These are phyloP conservation scores for Scheffersomyces titani DNA, from an alignment of 1,139 yeast genomes.

Conservation along the genomic window DNA sequence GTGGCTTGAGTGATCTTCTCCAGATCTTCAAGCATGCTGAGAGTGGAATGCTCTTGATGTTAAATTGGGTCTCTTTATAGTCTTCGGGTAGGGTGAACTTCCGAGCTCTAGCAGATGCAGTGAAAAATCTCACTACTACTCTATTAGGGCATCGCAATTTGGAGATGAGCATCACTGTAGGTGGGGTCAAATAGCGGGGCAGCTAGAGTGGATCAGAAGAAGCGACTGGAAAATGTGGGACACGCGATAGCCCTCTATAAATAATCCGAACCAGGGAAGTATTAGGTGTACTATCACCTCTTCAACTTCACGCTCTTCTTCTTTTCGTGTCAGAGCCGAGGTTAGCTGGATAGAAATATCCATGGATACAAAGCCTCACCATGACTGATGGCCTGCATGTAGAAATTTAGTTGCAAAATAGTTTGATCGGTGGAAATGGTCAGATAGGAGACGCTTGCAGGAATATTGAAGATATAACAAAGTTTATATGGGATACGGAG, in stretches of 20 bases:
- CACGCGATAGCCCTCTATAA: background rate
- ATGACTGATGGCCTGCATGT: background rate
- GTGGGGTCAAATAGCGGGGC: background rate
- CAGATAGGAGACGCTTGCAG: background rate
- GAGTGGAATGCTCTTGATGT: slow-evolving; percentile 17
- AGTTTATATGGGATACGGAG: background rate
- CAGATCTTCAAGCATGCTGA: slow-evolving; percentile 22
- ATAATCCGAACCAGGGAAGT: background rate
- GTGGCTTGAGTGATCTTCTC: slow-evolving; percentile 31
- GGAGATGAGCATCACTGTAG: background rate
- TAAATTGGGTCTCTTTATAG: background rate
- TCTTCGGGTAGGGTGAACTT: slow-evolving; percentile 1
- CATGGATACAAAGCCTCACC: background rate
- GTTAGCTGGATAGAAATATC: background rate
- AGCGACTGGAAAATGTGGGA: slow-evolving; percentile 1
- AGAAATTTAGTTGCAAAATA: background rate
- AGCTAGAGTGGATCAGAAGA: slow-evolving; percentile 2
- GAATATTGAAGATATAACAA: background rate
- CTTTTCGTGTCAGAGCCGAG: background rate
- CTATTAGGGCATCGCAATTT: background rate
- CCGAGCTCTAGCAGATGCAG: background rate
- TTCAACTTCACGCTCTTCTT: background rate
- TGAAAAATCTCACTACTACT: background rate
- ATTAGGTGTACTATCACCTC: background rate
- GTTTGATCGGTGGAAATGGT: background rate